Conservation (phyloP, 495 filamentous ascomycete genomes). For the Xylaria grammica region DNA sequence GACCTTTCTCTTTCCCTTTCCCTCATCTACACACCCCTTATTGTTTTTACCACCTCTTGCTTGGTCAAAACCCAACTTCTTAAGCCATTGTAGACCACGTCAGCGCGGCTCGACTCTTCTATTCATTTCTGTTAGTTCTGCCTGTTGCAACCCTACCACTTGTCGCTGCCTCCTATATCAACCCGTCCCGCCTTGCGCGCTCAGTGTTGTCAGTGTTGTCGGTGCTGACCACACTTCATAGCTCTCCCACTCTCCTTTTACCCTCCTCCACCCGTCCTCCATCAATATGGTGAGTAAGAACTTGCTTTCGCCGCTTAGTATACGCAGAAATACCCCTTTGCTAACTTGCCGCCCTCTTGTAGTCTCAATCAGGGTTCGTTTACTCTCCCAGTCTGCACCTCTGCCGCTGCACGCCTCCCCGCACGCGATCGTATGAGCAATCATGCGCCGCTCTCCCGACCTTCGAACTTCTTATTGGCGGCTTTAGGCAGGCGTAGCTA, state of each 20-base stretch:
- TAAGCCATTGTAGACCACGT: slow-evolving; percentile 20
- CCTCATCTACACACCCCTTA: slow-evolving; percentile 14
- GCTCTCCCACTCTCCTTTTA: slow-evolving; percentile 5
- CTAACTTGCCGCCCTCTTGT: slow-evolving; percentile 23
- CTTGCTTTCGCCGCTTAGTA: not conserved
- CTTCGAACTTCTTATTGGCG: not conserved
- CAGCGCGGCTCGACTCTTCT: slow-evolving; percentile 23
- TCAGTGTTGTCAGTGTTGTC: not conserved
- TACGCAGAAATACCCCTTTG: slow-evolving; percentile 15
- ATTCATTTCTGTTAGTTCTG: slow-evolving; percentile 29
- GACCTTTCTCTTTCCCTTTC: slow-evolving; percentile 19
- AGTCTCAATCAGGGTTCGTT: slow-evolving; percentile 76
- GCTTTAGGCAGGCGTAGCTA: slow-evolving; percentile 28
- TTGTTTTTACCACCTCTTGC: not conserved
- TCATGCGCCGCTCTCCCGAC: slow-evolving; percentile 21
- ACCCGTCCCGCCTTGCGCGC: not conserved
- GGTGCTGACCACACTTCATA: slow-evolving; percentile 14
- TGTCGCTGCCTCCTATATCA: not conserved
- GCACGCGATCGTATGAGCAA: slow-evolving; percentile 14
- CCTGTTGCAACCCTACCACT: slow-evolving; percentile 3
- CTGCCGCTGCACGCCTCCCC: slow-evolving; percentile 20
- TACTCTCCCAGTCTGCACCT: slow-evolving; percentile 28
- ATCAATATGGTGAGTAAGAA: slow-evolving; percentile 25
- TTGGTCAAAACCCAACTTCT: slow-evolving; percentile 19
- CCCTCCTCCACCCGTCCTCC: not conserved